Conservation (phyloP, 257 asterid genomes). For the Forsythia viridissima region DNA sequence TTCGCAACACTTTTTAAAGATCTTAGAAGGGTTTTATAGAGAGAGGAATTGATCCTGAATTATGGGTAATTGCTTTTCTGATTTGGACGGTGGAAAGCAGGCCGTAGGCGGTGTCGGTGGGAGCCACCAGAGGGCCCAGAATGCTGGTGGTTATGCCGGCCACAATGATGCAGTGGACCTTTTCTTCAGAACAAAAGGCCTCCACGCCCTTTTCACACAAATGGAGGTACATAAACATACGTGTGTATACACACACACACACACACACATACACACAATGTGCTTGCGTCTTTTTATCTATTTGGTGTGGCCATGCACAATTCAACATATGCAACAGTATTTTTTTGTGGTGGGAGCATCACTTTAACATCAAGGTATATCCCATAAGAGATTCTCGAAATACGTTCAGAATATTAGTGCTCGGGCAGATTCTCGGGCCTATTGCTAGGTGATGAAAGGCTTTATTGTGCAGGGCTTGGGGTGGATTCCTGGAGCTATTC, state of each 20-base stretch:
- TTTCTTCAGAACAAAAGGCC: conserved; percentile 55
- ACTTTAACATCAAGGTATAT: too few species aligned
- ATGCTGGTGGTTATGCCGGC: conserved; percentile 17
- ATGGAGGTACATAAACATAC: conserved; percentile 45
- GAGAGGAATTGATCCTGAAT: neutral
- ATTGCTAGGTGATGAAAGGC: neutral
- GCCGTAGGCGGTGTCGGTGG: conserved; percentile 48
- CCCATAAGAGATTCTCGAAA: neutral
- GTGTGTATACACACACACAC: too few species aligned
- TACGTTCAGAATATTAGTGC: neutral
- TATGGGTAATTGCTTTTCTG: conserved; percentile 69
- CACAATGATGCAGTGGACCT: conserved; percentile 68
- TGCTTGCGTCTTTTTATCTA: neutral
- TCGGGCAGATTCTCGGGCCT: neutral
- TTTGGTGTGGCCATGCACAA: too few species aligned
- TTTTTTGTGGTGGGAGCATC: too few species aligned
- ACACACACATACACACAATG: neutral
- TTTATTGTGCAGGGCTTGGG: neutral
- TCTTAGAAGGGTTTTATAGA: neutral
- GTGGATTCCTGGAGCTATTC: neutral
- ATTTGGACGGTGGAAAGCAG: conserved; percentile 73
- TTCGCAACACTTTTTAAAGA: neutral
- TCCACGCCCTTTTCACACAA: conserved; percentile 47
- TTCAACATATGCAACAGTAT: too few species aligned
- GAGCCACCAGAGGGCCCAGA: conserved; percentile 27